Percentiles rank a stretch among this genome's conserved stretches.
These are phyloP conservation scores for Spizellomyces punctatus DNA, from an alignment of 192 early-diverging fungal genomes.

Conservation along the genomic window DNA sequence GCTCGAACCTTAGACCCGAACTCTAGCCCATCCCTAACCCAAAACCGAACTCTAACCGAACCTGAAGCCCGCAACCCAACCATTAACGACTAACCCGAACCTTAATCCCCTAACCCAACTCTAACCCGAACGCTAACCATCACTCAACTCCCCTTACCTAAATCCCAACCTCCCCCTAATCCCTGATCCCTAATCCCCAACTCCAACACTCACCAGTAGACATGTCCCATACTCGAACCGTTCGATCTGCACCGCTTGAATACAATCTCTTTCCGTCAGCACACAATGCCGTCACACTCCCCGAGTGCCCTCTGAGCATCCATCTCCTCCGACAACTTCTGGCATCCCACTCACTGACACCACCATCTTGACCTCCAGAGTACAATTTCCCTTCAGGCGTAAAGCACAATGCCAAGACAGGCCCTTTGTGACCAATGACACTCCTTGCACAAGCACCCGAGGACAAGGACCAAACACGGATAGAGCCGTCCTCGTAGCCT, in stretches of 20 bases:
- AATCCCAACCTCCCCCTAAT: too few species aligned
- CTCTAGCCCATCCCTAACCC: too few species aligned
- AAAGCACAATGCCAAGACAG: constrained; percentile 24
- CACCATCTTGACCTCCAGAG: constrained; percentile 31
- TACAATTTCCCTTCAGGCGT: constrained; percentile 19
- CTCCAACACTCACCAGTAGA: too few species aligned
- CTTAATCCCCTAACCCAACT: too few species aligned
- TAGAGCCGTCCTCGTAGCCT: constrained; percentile 20
- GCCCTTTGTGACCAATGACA: constrained; percentile 21
- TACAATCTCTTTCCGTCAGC: constrained; percentile 27
- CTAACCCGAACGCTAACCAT: too few species aligned
- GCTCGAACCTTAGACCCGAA: too few species aligned
- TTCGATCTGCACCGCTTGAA: constrained; percentile 32
- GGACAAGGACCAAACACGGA: constrained; percentile 1
- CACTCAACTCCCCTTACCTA: too few species aligned
- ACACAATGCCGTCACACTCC: constrained; percentile 14
- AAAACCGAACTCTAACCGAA: too few species aligned
- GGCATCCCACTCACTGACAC: constrained; percentile 45
- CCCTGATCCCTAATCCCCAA: too few species aligned
- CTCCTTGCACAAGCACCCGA: constrained; percentile 12
- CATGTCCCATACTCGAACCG: constrained; percentile 38
- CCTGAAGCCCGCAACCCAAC: too few species aligned
- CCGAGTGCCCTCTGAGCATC: constrained; percentile 31
- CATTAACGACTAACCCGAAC: too few species aligned
- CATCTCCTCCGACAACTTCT: constrained; percentile 25